Conservation (phyloP, 768 basidiomycete genomes). For the Tremella mesenterica region DNA sequence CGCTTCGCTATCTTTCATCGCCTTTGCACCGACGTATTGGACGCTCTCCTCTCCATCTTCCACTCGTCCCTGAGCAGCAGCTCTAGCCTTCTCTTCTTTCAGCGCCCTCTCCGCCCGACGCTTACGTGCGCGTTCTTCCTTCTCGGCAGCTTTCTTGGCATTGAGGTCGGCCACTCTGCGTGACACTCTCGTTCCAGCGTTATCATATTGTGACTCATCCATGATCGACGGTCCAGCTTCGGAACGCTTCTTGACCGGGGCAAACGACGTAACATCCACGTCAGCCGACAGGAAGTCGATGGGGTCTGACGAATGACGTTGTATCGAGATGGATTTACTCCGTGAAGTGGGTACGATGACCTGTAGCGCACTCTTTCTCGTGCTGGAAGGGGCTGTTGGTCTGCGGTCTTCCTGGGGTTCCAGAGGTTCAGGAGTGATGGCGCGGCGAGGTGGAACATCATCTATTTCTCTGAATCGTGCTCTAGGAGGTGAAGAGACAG, state of each 20-base stretch:
- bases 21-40: slow-evolving; percentile 1
- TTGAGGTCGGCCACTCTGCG: no score
- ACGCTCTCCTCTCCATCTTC: slow-evolving; percentile 1
- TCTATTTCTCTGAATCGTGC: background rate
- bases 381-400: background rate
- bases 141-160: slow-evolving; percentile 4
- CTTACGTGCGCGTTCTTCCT: background rate
- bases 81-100: slow-evolving; percentile 1
- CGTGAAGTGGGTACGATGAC: background rate
- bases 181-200: background rate
- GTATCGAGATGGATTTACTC: background rate
- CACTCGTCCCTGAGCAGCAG: background rate
- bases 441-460: background rate
- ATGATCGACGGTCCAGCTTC: background rate
- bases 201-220: background rate
- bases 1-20: no score
- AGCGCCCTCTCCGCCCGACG: slow-evolving; percentile 1
- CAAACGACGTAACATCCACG: no score
- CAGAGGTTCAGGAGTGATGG: background rate
- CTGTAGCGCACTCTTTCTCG: background rate
- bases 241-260: no score
- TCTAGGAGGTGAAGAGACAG: background rate
- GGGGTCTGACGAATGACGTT: background rate
- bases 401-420: background rate
- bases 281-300: no score